These are phyloP conservation scores for Auricularia cornea DNA, from an alignment of 768 basidiomycete species.

Conservation along the genomic window DNA sequence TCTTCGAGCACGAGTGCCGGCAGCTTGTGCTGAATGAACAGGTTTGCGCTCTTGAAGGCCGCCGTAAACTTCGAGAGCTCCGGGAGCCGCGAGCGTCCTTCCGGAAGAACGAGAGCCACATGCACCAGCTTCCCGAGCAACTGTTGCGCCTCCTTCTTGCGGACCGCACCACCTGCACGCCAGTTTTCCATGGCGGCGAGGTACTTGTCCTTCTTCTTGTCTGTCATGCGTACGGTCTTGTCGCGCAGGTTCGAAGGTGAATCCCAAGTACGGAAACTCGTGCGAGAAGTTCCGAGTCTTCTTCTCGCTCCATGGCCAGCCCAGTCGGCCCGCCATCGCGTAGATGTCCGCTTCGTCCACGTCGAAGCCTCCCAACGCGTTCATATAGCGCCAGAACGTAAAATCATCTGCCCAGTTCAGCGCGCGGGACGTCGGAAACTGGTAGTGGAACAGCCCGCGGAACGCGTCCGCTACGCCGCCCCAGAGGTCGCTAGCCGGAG, in stretches of 20 bases:
- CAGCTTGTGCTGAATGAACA: slow-evolving; percentile 10
- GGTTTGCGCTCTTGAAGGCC: slow-evolving; percentile 16
- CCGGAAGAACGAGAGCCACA: slow-evolving; percentile 21
- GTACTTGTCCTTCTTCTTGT: slow-evolving; percentile 24
- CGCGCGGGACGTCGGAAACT: slow-evolving; percentile 16
- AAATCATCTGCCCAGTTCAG: slow-evolving; percentile 37
- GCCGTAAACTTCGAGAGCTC: slow-evolving; percentile 19
- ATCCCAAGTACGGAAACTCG: slow-evolving; percentile 30
- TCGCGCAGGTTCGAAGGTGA: slow-evolving; percentile 25
- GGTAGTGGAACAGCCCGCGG: no score
- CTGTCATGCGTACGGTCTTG: slow-evolving; percentile 24
- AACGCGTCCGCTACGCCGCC: no score
- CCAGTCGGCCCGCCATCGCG: slow-evolving; percentile 12
- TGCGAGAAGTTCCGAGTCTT: slow-evolving; percentile 22
- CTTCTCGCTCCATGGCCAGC: slow-evolving; percentile 28
- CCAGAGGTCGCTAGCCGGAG: no score
- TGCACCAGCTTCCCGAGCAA: slow-evolving; percentile 27
- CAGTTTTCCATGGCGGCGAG: slow-evolving; percentile 16
- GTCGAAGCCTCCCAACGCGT: no score
- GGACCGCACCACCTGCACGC: slow-evolving; percentile 8
- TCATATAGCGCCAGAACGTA: slow-evolving; percentile 12
- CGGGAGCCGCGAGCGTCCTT: slow-evolving; percentile 20
- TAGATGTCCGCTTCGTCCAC: no score
- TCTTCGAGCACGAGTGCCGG: slow-evolving; percentile 17
- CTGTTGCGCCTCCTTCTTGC: slow-evolving; percentile 9